These are phyloP conservation scores for Begonia loranthoides DNA, from an alignment of 306 rosid species.

Conservation along the genomic window DNA sequence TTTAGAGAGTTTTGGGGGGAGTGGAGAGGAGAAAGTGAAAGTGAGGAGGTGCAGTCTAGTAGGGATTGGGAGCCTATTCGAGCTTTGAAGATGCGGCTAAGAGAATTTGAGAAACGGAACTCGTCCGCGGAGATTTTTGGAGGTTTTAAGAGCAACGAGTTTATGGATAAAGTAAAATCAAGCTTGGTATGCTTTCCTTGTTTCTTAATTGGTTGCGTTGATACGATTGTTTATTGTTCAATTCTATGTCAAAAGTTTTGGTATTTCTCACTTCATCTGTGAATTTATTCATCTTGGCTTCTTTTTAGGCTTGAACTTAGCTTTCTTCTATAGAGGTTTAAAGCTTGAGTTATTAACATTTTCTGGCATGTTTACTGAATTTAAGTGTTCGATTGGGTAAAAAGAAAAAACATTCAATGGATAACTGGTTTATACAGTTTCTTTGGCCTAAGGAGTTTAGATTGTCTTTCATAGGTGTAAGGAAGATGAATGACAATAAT, in stretches of 20 bases:
- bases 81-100: slow-evolving; percentile 62
- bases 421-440: too few relatives aligned
- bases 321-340: too few relatives aligned
- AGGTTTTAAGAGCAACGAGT: slow-evolving; percentile 72
- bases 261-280: neutral
- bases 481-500: too few relatives aligned
- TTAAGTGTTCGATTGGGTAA: too few relatives aligned
- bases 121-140: slow-evolving; percentile 52
- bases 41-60: slow-evolving; percentile 19
- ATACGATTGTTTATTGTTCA: neutral
- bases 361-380: too few relatives aligned
- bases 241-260: neutral
- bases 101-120: slow-evolving; percentile 73
- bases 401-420: too few relatives aligned
- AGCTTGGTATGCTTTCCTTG: slow-evolving; percentile 48
- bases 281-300: neutral
- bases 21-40: slow-evolving; percentile 46
- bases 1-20: slow-evolving; percentile 77
- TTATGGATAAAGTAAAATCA: slow-evolving; percentile 76
- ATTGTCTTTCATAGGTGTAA: too few relatives aligned
- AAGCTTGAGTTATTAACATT: too few relatives aligned
- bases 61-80: slow-evolving; percentile 92
- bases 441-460: too few relatives aligned
- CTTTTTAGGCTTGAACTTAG: neutral
- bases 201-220: neutral